Base-by-base conservation (phyloP, 176 grass and related monocot genomes). In the Musa beccarii region DNA sequence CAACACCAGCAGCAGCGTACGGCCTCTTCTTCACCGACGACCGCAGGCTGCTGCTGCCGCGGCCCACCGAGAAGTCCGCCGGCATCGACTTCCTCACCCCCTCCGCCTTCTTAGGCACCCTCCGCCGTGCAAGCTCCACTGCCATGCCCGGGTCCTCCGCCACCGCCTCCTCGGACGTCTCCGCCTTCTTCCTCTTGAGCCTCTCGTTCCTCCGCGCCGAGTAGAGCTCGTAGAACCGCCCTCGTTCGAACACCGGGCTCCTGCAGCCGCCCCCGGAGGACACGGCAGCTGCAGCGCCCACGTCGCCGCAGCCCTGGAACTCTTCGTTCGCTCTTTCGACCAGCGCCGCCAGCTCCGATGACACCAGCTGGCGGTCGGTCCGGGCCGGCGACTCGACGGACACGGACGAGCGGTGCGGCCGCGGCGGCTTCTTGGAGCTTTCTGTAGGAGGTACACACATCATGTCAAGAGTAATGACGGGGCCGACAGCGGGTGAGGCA, bases 161-260 rank as follows among this genome's bases (percentile, higher is more conserved):
- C 51, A 88, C 80, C 1, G 51, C 64, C 16, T 81, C 84, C 14
- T 76, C 82, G 15, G 68, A 70, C 3, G 53, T 51, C 64, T 84
- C 90, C 52, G 2, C 80, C 16, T 53, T 86, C 88, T 93, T 89
- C 53, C 82, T 87, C 75, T 90, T 93, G 26, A 99, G 88, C 76
- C 86, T 81, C 81, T 91, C 95, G 25, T 99, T 83, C 66, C 95
- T 84, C 53, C 88, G 81, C 5, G 84, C 88, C 10, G 95, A 91
- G 84, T 99, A 99, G 66, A 82, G 82, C 28, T 94, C 90, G 64
- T 99, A 99, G 20, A 91, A 61, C 83, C 90, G 72, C 68, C 95
- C 95, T 56, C 84, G 85, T 71, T 89, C 86, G 66, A 99, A 99
- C 51, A 94, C 16, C 66, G 90, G 88, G 63, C 73, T 87, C 11